Percentiles rank a stretch among this genome's conserved stretches.
phyloP scores from a whole-genome alignment of 257 asterid species.

The Solanum tarapatanum region DNA sequence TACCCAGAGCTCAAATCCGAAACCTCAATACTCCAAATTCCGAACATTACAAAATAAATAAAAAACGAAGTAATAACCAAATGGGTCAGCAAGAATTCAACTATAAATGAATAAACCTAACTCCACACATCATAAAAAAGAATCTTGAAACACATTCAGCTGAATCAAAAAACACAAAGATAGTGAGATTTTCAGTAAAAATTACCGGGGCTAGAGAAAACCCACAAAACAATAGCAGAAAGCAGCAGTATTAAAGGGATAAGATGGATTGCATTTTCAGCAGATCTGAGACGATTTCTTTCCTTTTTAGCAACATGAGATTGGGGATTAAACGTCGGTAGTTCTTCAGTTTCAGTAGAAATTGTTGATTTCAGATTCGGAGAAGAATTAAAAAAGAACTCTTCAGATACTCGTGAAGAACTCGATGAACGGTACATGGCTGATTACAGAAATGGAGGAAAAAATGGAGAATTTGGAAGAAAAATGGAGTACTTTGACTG shows the following conservation, averaged over 20 bases:
- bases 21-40: not conserved
- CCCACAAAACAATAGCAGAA: conserved; percentile 56
- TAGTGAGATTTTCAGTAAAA: not conserved
- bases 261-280: conserved; percentile 57
- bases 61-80: not conserved
- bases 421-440: conserved; percentile 54
- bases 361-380: conserved; percentile 8
- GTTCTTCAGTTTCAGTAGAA: conserved; percentile 7
- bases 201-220: conserved; percentile 55
- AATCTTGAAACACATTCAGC: not conserved
- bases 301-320: conserved; percentile 50
- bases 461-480: not conserved
- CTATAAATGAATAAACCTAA: not conserved
- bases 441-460: not conserved
- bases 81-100: not conserved
- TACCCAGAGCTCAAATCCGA: not conserved
- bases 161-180: not conserved
- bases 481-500: not conserved
- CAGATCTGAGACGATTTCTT: conserved; percentile 51
- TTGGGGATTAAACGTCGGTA: conserved; percentile 46
- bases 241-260: conserved; percentile 49
- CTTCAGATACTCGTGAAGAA: conserved; percentile 54
- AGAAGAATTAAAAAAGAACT: conserved; percentile 29
- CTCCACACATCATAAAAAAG: not conserved
- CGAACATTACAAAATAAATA: not conserved